Conservation (phyloP, 2,329 filamentous ascomycete genomes). For the Aureobasidium mangrovei region DNA sequence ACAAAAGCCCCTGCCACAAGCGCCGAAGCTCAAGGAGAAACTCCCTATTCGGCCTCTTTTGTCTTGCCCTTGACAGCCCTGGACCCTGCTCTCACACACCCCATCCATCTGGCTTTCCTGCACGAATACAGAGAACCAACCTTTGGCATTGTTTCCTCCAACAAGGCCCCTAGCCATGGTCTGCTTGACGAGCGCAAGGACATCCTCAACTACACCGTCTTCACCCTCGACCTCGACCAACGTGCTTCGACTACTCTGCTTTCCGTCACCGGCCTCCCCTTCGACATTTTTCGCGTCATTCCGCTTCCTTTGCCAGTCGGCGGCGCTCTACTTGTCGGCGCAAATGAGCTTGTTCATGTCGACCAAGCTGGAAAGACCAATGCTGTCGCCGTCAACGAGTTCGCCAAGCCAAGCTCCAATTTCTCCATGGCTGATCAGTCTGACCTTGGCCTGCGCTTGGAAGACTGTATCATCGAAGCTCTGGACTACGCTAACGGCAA, state of each 20-base stretch:
- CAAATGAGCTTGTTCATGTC: constrained; percentile 87
- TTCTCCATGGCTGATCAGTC: constrained; percentile 85
- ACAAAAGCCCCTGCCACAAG: constrained; percentile 16
- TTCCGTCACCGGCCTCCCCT: constrained; percentile 75
- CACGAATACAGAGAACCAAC: constrained; percentile 97
- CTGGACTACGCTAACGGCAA: constrained; percentile 71
- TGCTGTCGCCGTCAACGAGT: constrained; percentile 85
- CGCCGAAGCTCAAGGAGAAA: constrained; percentile 34
- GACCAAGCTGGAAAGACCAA: constrained; percentile 93
- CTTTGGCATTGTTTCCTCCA: constrained; percentile 85
- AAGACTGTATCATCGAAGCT: constrained; percentile 69
- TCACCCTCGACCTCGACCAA: constrained; percentile 89
- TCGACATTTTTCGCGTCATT: constrained; percentile 75
- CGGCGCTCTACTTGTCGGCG: constrained; percentile 75
- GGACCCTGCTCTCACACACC: constrained; percentile 78
- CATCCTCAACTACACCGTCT: constrained; percentile 82
- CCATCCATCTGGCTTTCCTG: constrained; percentile 84
- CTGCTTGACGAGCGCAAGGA: constrained; percentile 71
- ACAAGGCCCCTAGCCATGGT: constrained; percentile 61
- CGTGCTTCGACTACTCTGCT: constrained; percentile 87
- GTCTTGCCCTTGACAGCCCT: constrained; percentile 82
- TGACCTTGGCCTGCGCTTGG: constrained; percentile 67
- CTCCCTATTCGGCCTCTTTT: constrained; percentile 83
- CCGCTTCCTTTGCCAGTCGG: constrained; percentile 79
- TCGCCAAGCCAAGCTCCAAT: constrained; percentile 71